Evolutionary conservation across 2,329 filamentous ascomycete genomes (phyloP).

Genomic region (Pyricularia sp.): DNA sequence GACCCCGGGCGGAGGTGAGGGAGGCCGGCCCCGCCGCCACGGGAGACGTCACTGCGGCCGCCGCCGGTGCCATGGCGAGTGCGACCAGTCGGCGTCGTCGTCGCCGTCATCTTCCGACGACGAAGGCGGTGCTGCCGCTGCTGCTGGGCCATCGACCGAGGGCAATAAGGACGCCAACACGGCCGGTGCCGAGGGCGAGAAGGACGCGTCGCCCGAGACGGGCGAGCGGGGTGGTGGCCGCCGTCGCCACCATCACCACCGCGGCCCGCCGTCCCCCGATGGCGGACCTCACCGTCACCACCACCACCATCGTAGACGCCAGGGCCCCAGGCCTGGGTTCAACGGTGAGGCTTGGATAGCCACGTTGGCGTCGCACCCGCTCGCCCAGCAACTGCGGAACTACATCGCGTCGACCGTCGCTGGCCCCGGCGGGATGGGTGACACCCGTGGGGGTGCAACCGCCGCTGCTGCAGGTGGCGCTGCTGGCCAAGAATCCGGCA

Average conservation of each 20-base stretch:
- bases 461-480: background rate
- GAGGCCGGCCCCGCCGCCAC: constrained; percentile 7
- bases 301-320: constrained; percentile 11
- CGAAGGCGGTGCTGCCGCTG: background rate
- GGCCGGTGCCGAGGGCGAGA: constrained; percentile 13
- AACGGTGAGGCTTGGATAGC: constrained; percentile 9
- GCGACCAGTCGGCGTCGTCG: constrained; percentile 8
- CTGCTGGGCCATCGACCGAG: background rate
- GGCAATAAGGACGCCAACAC: background rate
- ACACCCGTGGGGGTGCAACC: constrained; percentile 3
- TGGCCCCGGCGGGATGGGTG: constrained; percentile 9
- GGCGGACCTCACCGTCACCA: constrained; percentile 9
- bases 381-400: constrained; percentile 30
- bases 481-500: background rate
- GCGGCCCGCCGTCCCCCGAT: constrained; percentile 13
- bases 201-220: constrained; percentile 25
- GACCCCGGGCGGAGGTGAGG: constrained; percentile 5
- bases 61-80: constrained; percentile 8
- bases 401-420: constrained; percentile 21
- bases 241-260: constrained; percentile 12
- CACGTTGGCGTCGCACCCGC: constrained; percentile 28
- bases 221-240: constrained; percentile 14
- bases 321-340: background rate
- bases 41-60: constrained; percentile 8
- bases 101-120: constrained; percentile 6